These are phyloP conservation scores for Colletotrichum eleusines DNA, from an alignment of 2,329 filamentous ascomycete genomes.

Conservation along the genomic window DNA sequence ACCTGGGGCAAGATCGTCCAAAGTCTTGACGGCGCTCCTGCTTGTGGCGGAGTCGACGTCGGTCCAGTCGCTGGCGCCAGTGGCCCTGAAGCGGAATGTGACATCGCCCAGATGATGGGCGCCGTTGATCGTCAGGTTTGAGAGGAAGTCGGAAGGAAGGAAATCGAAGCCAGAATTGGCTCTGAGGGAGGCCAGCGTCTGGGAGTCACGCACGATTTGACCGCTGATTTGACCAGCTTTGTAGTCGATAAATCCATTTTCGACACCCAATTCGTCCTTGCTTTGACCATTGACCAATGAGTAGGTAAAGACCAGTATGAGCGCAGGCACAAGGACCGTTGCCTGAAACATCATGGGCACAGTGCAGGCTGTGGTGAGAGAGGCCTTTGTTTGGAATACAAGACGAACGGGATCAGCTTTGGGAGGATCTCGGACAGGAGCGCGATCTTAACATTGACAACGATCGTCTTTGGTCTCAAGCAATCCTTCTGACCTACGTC, in stretches of 20 bases:
- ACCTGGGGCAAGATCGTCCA: conserved; percentile 42
- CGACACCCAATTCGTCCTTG: not conserved
- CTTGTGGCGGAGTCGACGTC: conserved; percentile 59
- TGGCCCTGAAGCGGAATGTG: conserved; percentile 65
- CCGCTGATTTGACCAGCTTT: conserved; percentile 26
- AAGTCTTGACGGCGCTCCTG: conserved; percentile 52
- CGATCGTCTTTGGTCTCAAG: not conserved
- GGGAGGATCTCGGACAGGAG: not conserved
- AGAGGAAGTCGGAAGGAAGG: conserved; percentile 64
- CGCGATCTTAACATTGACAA: not conserved
- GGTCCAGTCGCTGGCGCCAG: conserved; percentile 56
- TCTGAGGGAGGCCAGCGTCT: conserved; percentile 62
- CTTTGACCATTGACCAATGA: conserved; percentile 9
- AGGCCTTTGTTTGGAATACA: not conserved
- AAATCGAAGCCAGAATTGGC: conserved; percentile 63
- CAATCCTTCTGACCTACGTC: not conserved
- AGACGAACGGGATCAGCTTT: not conserved
- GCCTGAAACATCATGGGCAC: conserved; percentile 13
- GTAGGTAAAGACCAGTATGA: conserved; percentile 21
- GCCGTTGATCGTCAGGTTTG: conserved; percentile 58
- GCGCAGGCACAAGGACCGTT: conserved; percentile 7
- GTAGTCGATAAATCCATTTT: conserved; percentile 31
- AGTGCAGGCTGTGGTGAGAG: not conserved
- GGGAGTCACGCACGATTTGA: conserved; percentile 47
- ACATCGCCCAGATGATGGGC: conserved; percentile 72